Conservation (phyloP, 2,329 filamentous ascomycete genomes). For the Neonectria hederae region DNA sequence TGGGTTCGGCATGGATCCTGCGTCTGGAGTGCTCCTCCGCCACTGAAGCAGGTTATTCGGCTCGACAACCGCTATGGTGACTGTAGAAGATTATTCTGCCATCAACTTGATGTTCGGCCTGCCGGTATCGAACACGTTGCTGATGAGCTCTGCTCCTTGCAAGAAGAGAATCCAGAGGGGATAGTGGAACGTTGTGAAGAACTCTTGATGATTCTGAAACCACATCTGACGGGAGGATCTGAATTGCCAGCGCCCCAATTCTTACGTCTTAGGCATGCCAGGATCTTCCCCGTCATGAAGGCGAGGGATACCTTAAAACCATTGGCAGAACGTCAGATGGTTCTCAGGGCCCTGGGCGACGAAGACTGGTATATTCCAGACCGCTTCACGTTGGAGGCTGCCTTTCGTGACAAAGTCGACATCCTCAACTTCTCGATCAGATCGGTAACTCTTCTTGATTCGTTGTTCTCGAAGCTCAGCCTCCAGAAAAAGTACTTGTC, state of each 20-base stretch:
- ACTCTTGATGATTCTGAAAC: slow-evolving; percentile 4
- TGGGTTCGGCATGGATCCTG: slow-evolving; percentile 9
- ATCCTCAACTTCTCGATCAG: slow-evolving; percentile 4
- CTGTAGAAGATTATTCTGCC: slow-evolving; percentile 12
- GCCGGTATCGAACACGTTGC: slow-evolving; percentile 7
- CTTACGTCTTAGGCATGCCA: slow-evolving; percentile 4
- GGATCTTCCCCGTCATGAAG: slow-evolving; percentile 1
- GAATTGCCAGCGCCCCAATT: not conserved
- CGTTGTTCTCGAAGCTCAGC: not conserved
- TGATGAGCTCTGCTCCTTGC: slow-evolving; percentile 13
- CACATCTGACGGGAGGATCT: not conserved
- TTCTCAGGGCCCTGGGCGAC: slow-evolving; percentile 3
- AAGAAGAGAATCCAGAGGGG: not conserved
- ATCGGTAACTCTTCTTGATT: not conserved
- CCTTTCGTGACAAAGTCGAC: slow-evolving; percentile 8
- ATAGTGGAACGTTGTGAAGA: slow-evolving; percentile 9
- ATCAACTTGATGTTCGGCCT: not conserved
- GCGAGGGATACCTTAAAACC: not conserved
- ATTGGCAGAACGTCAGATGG: not conserved
- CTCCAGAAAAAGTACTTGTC: slow-evolving; percentile 1
- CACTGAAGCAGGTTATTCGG: slow-evolving; percentile 6
- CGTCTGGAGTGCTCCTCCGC: slow-evolving; percentile 20
- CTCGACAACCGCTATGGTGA: slow-evolving; percentile 17
- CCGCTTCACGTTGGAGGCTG: not conserved
- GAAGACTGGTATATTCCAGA: slow-evolving; percentile 18